Conservation (phyloP, 176 grass and related monocot species). For the Cymbopogon citratus region DNA sequence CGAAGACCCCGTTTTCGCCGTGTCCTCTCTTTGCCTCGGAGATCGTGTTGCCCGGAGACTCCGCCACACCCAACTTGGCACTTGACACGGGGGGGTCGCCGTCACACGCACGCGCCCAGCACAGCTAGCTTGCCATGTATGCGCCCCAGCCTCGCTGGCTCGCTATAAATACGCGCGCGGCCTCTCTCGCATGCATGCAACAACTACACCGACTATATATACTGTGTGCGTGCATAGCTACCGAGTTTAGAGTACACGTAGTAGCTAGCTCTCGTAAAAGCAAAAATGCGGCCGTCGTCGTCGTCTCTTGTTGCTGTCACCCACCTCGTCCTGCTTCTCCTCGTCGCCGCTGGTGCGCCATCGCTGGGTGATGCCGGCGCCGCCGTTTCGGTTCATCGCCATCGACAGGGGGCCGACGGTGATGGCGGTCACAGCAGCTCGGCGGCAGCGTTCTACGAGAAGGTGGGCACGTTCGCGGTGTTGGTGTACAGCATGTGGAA, state of each 20-base stretch:
- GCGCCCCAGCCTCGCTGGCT: neutral
- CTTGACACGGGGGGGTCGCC: neutral
- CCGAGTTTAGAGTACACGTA: too few species aligned
- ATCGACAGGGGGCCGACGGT: too few species aligned
- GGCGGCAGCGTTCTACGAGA: neutral
- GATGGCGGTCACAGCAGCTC: too few species aligned
- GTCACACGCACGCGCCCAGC: neutral
- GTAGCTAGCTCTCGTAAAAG: neutral
- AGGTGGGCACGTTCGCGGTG: conserved; percentile 35
- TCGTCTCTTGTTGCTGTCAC: neutral
- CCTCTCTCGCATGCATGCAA: neutral
- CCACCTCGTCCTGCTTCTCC: neutral
- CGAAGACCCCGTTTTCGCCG: neutral
- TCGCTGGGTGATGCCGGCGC: neutral
- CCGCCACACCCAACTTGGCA: neutral
- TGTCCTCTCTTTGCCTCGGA: neutral
- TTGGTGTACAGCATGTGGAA: conserved; percentile 19
- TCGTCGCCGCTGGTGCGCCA: neutral
- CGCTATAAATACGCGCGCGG: neutral
- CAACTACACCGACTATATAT: too few species aligned
- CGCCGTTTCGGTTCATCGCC: neutral
- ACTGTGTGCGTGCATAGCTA: neutral
- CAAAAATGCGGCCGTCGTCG: neutral
- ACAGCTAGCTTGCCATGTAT: neutral
- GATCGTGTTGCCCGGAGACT: neutral